Evolutionary conservation across 2,329 filamentous ascomycete species (phyloP), one percentile per base, ranked within the genome.

Genomic region (Fusarium pseudonygamai): DNA sequence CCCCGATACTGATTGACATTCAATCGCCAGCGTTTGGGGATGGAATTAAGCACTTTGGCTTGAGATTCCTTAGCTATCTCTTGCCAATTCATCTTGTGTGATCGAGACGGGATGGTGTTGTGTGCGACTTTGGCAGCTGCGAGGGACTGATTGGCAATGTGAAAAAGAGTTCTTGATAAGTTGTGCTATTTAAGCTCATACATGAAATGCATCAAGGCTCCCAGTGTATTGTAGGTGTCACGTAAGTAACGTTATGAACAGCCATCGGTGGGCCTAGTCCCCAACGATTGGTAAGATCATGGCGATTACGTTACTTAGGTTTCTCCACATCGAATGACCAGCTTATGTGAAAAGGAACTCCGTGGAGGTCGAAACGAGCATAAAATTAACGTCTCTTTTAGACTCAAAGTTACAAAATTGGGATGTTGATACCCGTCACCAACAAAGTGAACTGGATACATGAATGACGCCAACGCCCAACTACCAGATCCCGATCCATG

Each of bases 101-200:
- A 16, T 7, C 2, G 24, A 40, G 24, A 3, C 14, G 0, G 5
- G 18, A 18, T 16, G 18, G 7, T 24, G 13, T 3, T 15, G 18
- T 24, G 16, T 52, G 6, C 26, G 18, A 8, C 18, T 20, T 18
- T 4, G 3, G 18, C 5, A 20, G n/a, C 1, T 36, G 18, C 3
- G n/a, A 24, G 12, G 2, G 2, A 18, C 15, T 18, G 7, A 11
- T 3, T 16, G 15, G 22, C 4, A 7, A 32, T 30, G 4, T 18
- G 11, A 13, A 3, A 7, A 50, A 7, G 2, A 3, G 4, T 24
- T 24, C 1, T 20, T 15, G 7, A 30, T 4, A 24, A 6, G 4
- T 24, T 24, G 12, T 13, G 6, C 3, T 22, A 22, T 30, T 47
- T 15, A 30, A 49, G n/a, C n/a, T n/a, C n/a, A n/a, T n/a, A n/a